These are phyloP conservation scores for Colletotrichum cereale DNA, from an alignment of 2,329 filamentous ascomycete genomes.

Conservation along the genomic window DNA sequence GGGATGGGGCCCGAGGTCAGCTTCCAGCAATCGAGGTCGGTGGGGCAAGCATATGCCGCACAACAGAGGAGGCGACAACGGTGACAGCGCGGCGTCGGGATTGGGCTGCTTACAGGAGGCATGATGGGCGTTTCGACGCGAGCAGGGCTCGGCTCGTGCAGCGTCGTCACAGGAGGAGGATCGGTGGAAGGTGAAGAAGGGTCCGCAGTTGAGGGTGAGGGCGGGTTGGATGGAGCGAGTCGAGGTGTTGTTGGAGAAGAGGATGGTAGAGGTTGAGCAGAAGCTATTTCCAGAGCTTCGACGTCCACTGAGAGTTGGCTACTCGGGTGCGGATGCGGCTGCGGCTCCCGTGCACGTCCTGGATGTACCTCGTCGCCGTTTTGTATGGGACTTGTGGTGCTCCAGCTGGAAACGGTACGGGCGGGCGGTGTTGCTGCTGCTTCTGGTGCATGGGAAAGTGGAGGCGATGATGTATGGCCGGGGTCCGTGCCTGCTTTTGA, in stretches of 20 bases:
- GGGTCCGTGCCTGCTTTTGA: constrained; percentile 37
- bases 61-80: constrained; percentile 22
- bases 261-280: constrained; percentile 56
- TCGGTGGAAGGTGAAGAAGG: constrained; percentile 47
- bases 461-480: constrained; percentile 38
- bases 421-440: constrained; percentile 2
- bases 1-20: constrained; percentile 25
- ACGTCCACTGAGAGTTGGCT: constrained; percentile 40
- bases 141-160: constrained; percentile 39
- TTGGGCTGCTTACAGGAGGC: constrained; percentile 64
- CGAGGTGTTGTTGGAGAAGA: constrained; percentile 56
- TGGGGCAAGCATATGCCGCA: constrained; percentile 36
- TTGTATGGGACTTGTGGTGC: constrained; percentile 18
- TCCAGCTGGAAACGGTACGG: constrained; percentile 24
- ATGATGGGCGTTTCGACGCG: constrained; percentile 58
- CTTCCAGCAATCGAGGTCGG: constrained; percentile 31
- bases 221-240: constrained; percentile 50
- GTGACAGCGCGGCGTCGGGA: constrained; percentile 42
- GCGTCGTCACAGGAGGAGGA: constrained; percentile 26
- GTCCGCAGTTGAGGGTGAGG: constrained; percentile 46
- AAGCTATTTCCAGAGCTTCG: constrained; percentile 52
- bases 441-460: constrained; percentile 34
- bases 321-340: constrained; percentile 39
- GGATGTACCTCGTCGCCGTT: constrained; percentile 20
- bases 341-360: constrained; percentile 36